A percentile compares a stretch with the other conserved stretches of the same genome.
phyloP scores from a whole-genome alignment of 306 rosid species.

The Mimosa pudica region DNA sequence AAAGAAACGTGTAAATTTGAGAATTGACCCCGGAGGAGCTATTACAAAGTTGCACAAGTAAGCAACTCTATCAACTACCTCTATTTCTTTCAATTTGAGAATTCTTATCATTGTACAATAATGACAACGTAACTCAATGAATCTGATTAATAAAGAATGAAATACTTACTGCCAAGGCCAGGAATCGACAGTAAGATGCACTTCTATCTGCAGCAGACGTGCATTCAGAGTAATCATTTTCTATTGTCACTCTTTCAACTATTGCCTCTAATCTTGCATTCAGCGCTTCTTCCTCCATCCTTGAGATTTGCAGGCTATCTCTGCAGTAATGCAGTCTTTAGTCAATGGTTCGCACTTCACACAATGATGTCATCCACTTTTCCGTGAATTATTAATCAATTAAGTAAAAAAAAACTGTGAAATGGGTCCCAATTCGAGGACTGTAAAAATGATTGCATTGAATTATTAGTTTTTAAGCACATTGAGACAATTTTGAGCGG shows the following conservation, averaged over 20 bases:
- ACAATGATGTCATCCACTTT: neutral
- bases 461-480: slow-evolving; percentile 33
- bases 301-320: slow-evolving; percentile 68
- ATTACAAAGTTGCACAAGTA: neutral
- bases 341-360: neutral
- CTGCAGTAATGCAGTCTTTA: slow-evolving; percentile 42
- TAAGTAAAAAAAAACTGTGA: neutral
- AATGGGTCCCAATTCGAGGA: slow-evolving; percentile 21
- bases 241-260: slow-evolving; percentile 35
- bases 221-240: slow-evolving; percentile 50
- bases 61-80: neutral
- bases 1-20: neutral
- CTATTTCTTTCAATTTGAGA: slow-evolving; percentile 19
- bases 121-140: neutral
- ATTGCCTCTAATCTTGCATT: slow-evolving; percentile 38
- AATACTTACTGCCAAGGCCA: slow-evolving; percentile 74
- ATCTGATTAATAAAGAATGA: slow-evolving; percentile 5
- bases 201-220: slow-evolving; percentile 63
- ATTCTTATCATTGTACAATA: neutral
- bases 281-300: slow-evolving; percentile 46
- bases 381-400: neutral
- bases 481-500: slow-evolving; percentile 34
- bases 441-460: slow-evolving; percentile 12
- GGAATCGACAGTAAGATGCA: slow-evolving; percentile 68
- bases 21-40: neutral